Conservation (phyloP, 768 basidiomycete species). For the Xerocomus brunneocitrinus region DNA sequence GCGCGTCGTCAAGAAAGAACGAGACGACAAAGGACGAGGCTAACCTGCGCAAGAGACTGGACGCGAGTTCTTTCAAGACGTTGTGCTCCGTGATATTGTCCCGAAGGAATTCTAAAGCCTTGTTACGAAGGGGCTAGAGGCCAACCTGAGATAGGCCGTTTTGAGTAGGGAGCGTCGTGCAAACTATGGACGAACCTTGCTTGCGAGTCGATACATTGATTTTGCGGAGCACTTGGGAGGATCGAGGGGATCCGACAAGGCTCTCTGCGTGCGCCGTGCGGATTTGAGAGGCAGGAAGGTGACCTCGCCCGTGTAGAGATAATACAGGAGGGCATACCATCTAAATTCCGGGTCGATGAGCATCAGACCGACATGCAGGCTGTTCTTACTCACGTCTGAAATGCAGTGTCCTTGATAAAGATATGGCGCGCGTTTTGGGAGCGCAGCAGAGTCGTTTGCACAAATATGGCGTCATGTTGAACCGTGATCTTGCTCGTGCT, state of each 20-base stretch:
- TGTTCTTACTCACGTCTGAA: not conserved
- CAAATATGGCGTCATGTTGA: not conserved
- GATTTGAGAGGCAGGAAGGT: not conserved
- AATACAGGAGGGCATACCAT: not conserved
- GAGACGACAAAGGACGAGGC: not conserved
- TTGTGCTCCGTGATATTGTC: not conserved
- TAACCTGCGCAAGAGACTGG: not conserved
- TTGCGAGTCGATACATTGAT: constrained; percentile 1
- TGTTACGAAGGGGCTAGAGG: not conserved
- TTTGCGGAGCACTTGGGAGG: not conserved
- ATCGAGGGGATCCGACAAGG: not conserved
- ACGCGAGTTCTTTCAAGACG: not conserved
- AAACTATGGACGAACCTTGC: not conserved
- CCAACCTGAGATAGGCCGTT: not conserved
- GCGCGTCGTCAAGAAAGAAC: not conserved
- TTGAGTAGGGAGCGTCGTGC: not conserved
- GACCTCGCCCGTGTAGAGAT: not conserved
- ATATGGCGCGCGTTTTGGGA: not conserved
- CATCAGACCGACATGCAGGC: not conserved
- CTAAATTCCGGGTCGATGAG: not conserved
- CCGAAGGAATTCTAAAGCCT: not conserved
- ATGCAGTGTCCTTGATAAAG: not conserved
- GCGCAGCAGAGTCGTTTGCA: not conserved
- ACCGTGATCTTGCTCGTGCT: too few species aligned
- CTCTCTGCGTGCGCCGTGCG: not conserved